Evolutionary conservation across 768 basidiomycete genomes (phyloP).

Genomic region (Punctularia strigosozonata): DNA sequence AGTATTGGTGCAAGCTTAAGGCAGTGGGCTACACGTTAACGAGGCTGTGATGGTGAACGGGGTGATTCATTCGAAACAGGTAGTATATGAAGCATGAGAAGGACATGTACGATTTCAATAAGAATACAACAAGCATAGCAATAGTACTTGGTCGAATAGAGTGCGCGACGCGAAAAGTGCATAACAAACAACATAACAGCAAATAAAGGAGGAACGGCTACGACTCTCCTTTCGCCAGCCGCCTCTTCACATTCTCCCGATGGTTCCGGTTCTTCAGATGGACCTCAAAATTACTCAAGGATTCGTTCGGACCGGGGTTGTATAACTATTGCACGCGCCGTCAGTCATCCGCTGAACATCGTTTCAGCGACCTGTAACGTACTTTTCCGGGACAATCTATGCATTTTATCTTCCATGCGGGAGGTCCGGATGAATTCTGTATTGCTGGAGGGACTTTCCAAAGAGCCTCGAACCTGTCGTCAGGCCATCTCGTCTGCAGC

Average conservation of each 20-base stretch:
- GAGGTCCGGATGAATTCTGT: constrained; percentile 36
- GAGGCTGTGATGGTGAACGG: background rate
- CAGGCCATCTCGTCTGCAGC: constrained; percentile 62
- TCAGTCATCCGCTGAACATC: constrained; percentile 2
- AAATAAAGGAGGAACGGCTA: no score
- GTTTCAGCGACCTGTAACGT: constrained; percentile 9
- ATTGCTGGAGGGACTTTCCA: constrained; percentile 47
- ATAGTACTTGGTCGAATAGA: no score
- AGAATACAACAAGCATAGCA: no score
- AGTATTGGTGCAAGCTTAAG: no score
- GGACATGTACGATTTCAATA: no score
- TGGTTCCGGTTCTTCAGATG: constrained; percentile 83
- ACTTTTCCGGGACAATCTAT: constrained; percentile 92
- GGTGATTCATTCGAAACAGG: background rate
- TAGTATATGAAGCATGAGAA: no score
- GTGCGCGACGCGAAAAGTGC: no score
- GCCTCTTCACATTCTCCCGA: constrained; percentile 59
- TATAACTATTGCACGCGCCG: constrained; percentile 49
- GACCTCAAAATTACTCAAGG: constrained; percentile 82
- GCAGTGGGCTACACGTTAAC: background rate
- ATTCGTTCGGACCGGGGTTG: constrained; percentile 82
- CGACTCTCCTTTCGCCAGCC: constrained; percentile 19
- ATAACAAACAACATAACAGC: no score
- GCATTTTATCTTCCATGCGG: constrained; percentile 90
- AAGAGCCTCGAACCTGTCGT: constrained; percentile 79